Evolutionary conservation across 169 alveolate species (phyloP).

Genomic region (Cyclospora cayetanensis): DNA sequence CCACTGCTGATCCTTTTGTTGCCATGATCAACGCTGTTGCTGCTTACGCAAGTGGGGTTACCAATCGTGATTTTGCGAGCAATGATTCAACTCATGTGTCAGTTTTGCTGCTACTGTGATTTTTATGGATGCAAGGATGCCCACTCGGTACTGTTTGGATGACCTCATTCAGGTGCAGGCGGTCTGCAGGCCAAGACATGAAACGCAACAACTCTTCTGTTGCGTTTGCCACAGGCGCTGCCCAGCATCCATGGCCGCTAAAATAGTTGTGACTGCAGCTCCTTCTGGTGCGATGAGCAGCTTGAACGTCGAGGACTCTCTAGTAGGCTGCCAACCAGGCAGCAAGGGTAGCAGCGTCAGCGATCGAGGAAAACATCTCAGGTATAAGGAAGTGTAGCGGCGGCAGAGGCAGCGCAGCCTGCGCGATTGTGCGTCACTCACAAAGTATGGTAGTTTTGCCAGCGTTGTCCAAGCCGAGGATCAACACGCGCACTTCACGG

Average conservation of each 20-base stretch:
- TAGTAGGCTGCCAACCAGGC: too few species aligned
- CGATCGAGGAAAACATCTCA: too few species aligned
- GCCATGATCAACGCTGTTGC: not conserved
- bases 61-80: not conserved
- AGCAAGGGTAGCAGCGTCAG: too few species aligned
- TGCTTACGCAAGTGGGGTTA: not conserved
- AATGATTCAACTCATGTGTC: not conserved
- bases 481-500: conserved; percentile 94
- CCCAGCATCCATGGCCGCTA: not conserved
- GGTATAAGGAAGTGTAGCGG: not conserved
- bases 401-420: not conserved
- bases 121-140: conserved; percentile 6
- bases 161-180: conserved; percentile 95
- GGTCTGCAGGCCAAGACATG: conserved; percentile 74
- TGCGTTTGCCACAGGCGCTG: not conserved
- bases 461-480: conserved; percentile 98
- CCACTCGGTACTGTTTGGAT: conserved; percentile 94
- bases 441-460: conserved; percentile 98
- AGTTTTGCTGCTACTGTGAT: conserved; percentile 1
- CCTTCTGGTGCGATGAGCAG: too few species aligned
- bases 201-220: not conserved
- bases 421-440: conserved; percentile 1
- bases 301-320: too few species aligned
- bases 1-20: not conserved
- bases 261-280: not conserved